Percentiles rank a stretch among this genome's conserved stretches.
Evolutionary conservation across 2,329 filamentous ascomycete genomes (phyloP).

Genomic region (Ploettnerulaceae sp.): DNA sequence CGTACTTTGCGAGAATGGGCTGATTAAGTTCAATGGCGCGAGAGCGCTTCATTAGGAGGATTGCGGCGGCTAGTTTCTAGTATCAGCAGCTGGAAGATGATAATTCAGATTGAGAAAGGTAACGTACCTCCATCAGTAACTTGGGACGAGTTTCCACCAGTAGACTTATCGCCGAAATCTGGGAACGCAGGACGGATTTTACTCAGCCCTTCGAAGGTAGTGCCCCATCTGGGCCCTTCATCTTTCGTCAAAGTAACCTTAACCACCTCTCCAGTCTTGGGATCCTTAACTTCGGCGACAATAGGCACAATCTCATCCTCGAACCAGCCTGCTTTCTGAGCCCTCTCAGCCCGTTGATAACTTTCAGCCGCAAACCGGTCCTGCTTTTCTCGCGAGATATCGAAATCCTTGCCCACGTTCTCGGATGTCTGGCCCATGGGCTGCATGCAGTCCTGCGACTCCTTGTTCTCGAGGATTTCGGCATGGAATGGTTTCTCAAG

Average conservation of each 20-base stretch:
- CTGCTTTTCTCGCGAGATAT: constrained; percentile 72
- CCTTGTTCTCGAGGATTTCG: constrained; percentile 68
- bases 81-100: constrained; percentile 21
- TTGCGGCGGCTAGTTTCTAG: constrained; percentile 59
- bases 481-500: constrained; percentile 72
- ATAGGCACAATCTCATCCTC: constrained; percentile 94
- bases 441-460: constrained; percentile 80
- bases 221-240: constrained; percentile 87
- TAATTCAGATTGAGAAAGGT: not conserved
- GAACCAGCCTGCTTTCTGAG: constrained; percentile 87
- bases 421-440: constrained; percentile 98
- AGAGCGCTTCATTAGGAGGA: constrained; percentile 91
- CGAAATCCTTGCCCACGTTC: constrained; percentile 90
- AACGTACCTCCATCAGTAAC: constrained; percentile 79
- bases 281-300: constrained; percentile 73
- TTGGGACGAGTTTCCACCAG: constrained; percentile 91
- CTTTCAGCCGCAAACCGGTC: constrained; percentile 84
- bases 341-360: constrained; percentile 79
- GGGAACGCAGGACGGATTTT: constrained; percentile 92
- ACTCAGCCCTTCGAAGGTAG: constrained; percentile 72
- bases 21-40: constrained; percentile 82
- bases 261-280: constrained; percentile 73
- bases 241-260: constrained; percentile 77
- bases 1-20: constrained; percentile 91
- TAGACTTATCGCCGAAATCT: constrained; percentile 79